Conservation (phyloP, 768 basidiomycete genomes). For the Daedaleopsis nitida region DNA sequence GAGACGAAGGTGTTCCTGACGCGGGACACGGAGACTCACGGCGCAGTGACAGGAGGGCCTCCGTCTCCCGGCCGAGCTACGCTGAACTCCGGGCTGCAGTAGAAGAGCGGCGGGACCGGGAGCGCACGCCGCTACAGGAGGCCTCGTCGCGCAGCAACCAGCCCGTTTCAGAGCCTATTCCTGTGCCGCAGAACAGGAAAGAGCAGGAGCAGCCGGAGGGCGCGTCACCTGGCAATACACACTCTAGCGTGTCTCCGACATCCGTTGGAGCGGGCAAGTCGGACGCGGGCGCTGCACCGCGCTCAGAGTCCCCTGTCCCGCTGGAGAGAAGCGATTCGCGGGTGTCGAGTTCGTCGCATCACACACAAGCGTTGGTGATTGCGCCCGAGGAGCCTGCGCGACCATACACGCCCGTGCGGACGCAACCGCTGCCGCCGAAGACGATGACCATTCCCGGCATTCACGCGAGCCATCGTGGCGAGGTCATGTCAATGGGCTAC, state of each 20-base stretch:
- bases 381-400: conserved; percentile 33
- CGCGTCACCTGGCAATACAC: conserved; percentile 7
- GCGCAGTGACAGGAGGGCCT: conserved; percentile 20
- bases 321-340: conserved; percentile 37
- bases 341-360: conserved; percentile 18
- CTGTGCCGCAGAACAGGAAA: conserved; percentile 31
- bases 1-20: conserved; percentile 30
- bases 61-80: conserved; percentile 53
- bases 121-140: conserved; percentile 29
- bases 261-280: not conserved
- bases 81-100: conserved; percentile 80
- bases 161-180: conserved; percentile 34
- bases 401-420: conserved; percentile 57
- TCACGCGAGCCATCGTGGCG: conserved; percentile 81
- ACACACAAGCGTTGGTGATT: conserved; percentile 18
- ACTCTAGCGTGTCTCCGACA: not conserved
- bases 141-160: conserved; percentile 18
- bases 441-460: conserved; percentile 89
- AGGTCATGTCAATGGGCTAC: conserved; percentile 85
- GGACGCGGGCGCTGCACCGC: conserved; percentile 4
- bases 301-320: conserved; percentile 29
- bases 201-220: conserved; percentile 24
- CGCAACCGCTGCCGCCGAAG: conserved; percentile 72
- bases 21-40: conserved; percentile 29
- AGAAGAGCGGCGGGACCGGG: conserved; percentile 59